Evolutionary conservation across 768 basidiomycete species (phyloP), one percentile per base, ranked within the genome.

Genomic region (Mycena metata): DNA sequence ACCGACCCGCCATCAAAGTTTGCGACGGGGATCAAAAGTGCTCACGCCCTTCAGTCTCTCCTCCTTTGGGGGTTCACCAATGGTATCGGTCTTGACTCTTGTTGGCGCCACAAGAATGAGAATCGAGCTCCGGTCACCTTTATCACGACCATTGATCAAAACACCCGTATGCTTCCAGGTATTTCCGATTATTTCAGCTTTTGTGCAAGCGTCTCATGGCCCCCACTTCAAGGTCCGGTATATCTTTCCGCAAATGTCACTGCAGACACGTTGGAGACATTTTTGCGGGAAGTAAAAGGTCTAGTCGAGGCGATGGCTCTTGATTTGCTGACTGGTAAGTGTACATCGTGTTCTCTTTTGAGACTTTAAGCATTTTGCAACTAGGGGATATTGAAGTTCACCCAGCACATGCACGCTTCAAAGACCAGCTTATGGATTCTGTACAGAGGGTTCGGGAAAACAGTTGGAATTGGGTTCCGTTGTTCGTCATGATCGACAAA

Each of bases 401-500:
- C 13, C 50, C 60, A 12, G 50, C 60, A n/a, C 60, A 61, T 56
- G n/a, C 49, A 7, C 51, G 12, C 12, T 60, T 54, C 39, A 26
- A 17, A 39, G 16, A 35, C 1, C 46, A 60, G 36, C 24, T 67
- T 1, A 41, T 54, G 30, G 42, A 19, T 0, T 50, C 51, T 9
- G 65, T 58, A 0, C 2, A 47, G 42, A n/a, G 26, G 7, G 43
- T 67, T 19, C 36, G 54, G 16, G 21, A n/a, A 2, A 49, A 52
- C 36, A 42, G 33, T 12, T 54, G 43, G 33, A 35, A 64, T 8
- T 72, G 71, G 71, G 50, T 43, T 15, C 63, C 64, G 1, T 39
- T 52, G 15, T 66, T 60, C n/a, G 58, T 65, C 12, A 72, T 72
- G 69, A 72, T 70, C 17, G 71, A 72, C 60, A 72, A 72, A 52